Evolutionary conservation across 176 grass and related monocot genomes (phyloP), one percentile per base, ranked within the genome.

Genomic region (Cenchrus fungigraminus): DNA sequence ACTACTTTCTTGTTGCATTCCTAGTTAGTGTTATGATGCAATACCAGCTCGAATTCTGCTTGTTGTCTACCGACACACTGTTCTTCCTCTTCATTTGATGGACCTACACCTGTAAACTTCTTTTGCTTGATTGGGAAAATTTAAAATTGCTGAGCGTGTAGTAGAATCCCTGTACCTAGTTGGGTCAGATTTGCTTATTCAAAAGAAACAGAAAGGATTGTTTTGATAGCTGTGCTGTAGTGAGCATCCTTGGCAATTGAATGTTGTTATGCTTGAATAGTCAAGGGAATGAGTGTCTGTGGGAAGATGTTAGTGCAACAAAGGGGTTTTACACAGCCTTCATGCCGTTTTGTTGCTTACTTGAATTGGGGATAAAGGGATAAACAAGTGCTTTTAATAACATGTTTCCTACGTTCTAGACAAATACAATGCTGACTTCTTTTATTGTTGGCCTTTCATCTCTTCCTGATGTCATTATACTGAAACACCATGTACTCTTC

Each of bases 1-100:
- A 37, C 64, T 82, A 40, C 11, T 65, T 73, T 60, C 17, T 82
- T 76, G 32, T n/a, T 70, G 51, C 14, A 40, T 77, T 77, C 5
- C 42, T 70, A 54, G 66, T 68, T 52, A 54, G 66, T 43, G 17
- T 65, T 65, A 53, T 16, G 34, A 40, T 40, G 37, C 37, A 13
- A 46, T 64, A 28, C 20, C 62, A 61, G 14, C 59, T 37, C 4
- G 8, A 3, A 47, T 20, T 60, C 57, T 60, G 4, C 15, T 84
- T 65, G 14, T 72, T 79, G 51, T 74, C 6, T 80, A 9, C 16
- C 3, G 52, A 64, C 16, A 3, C 16, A 67, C 28, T 67, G 14
- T 46, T 68, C 61, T 34, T 4, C 69, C 25, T 64, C 59, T 60
- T 44, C 19, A 19, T 44, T 44, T 53, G 31, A 64, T 72, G 66